Conservation (phyloP, 192 early-diverging fungal genomes). For the Coemansia sp. region DNA sequence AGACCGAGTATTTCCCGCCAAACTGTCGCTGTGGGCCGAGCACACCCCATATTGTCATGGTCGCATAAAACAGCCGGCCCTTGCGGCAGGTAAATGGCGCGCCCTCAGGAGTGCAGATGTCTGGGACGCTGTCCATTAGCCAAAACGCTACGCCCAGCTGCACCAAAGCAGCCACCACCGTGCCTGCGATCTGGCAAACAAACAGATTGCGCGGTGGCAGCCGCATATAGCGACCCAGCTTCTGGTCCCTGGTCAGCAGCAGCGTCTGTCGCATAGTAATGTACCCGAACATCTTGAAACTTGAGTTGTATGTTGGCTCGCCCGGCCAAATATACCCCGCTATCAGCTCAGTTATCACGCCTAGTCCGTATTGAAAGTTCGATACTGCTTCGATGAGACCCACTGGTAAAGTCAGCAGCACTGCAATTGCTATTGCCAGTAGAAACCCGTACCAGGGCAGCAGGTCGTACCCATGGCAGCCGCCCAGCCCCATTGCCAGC, state of each 20-base stretch:
- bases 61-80: constrained; percentile 60
- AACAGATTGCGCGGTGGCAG: constrained; percentile 74
- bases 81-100: constrained; percentile 63
- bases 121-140: constrained; percentile 55
- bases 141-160: constrained; percentile 64
- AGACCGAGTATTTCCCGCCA: constrained; percentile 42
- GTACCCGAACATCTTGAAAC: constrained; percentile 80
- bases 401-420: constrained; percentile 67
- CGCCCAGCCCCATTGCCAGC: constrained; percentile 30
- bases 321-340: constrained; percentile 74
- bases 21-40: constrained; percentile 66
- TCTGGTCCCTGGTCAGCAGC: constrained; percentile 60
- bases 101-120: constrained; percentile 55
- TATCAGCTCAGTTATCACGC: constrained; percentile 78
- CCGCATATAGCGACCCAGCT: constrained; percentile 70
- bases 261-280: constrained; percentile 70
- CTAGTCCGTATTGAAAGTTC: constrained; percentile 67
- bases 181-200: constrained; percentile 67
- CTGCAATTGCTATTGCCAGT: constrained; percentile 55
- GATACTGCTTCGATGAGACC: constrained; percentile 75
- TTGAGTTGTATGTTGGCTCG: constrained; percentile 69
- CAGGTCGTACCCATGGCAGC: constrained; percentile 26
- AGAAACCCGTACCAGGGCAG: constrained; percentile 67
- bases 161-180: constrained; percentile 63
- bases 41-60: constrained; percentile 72